phyloP scores from a whole-genome alignment of 768 basidiomycete genomes.

The Phanerochaete carnosa region DNA sequence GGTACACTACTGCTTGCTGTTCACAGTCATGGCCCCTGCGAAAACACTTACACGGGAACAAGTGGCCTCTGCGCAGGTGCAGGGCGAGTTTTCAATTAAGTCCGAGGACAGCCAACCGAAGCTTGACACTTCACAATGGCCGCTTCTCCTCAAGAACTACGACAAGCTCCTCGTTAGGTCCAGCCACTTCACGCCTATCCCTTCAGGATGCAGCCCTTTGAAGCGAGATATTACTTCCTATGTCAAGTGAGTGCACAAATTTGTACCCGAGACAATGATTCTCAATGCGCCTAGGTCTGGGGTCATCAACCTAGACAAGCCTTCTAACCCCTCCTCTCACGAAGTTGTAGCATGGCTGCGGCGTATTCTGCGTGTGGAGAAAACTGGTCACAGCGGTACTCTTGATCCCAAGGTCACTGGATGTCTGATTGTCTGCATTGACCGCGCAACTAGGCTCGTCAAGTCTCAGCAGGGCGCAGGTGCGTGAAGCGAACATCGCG shows the following conservation, averaged over 20 bases:
- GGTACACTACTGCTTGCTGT: background rate
- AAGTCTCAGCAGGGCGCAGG: constrained; percentile 99
- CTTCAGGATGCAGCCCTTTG: constrained; percentile 87
- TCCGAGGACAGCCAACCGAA: constrained; percentile 69
- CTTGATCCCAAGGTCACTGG: constrained; percentile 99
- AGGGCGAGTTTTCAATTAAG: constrained; percentile 79
- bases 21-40: constrained; percentile 40
- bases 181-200: constrained; percentile 97
- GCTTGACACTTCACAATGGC: constrained; percentile 97
- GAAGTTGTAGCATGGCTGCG: constrained; percentile 99
- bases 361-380: constrained; percentile 94
- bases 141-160: constrained; percentile 96
- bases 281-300: constrained; percentile 62
- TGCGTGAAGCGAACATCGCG: constrained; percentile 29
- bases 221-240: constrained; percentile 92
- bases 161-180: constrained; percentile 94
- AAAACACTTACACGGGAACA: constrained; percentile 55
- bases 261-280: background rate
- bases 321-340: constrained; percentile 97
- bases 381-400: constrained; percentile 98
- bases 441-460: constrained; percentile 94
- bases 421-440: constrained; percentile 98
- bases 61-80: constrained; percentile 69
- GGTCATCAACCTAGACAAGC: constrained; percentile 99
- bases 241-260: constrained; percentile 61